phyloP scores from a whole-genome alignment of 805 yeast genomes.

The Myxozyma mucilagina region DNA sequence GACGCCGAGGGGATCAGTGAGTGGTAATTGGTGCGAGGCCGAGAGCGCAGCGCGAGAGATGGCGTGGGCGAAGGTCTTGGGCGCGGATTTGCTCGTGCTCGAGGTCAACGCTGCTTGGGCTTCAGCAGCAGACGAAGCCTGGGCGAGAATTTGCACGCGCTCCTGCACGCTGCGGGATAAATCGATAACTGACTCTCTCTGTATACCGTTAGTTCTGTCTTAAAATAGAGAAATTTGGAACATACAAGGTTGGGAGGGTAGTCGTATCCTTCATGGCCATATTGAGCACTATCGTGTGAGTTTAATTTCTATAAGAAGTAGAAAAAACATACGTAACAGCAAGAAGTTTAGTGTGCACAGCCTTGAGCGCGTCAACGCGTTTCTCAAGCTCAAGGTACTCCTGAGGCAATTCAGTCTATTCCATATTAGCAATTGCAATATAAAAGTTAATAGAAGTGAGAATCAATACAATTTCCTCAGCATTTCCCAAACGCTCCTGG shows the following conservation, averaged over 20 bases:
- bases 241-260: slow-evolving; percentile 65
- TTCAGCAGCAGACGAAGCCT: slow-evolving; percentile 75
- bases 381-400: slow-evolving; percentile 76
- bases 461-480: slow-evolving; percentile 58
- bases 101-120: slow-evolving; percentile 70
- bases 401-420: slow-evolving; percentile 71
- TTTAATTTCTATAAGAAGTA: slow-evolving; percentile 36
- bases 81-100: slow-evolving; percentile 54
- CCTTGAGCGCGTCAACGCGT: slow-evolving; percentile 69
- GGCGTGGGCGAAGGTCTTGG: slow-evolving; percentile 83
- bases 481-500: slow-evolving; percentile 77
- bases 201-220: not conserved
- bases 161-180: slow-evolving; percentile 64
- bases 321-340: slow-evolving; percentile 47
- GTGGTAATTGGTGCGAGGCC: slow-evolving; percentile 47
- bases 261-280: slow-evolving; percentile 78
- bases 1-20: slow-evolving; percentile 55
- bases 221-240: not conserved
- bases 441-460: not conserved
- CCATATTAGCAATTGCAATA: not conserved
- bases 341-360: slow-evolving; percentile 60
- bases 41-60: slow-evolving; percentile 71
- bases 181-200: slow-evolving; percentile 74
- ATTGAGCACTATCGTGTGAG: slow-evolving; percentile 47
- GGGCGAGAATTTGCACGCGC: slow-evolving; percentile 65